phyloP scores from a whole-genome alignment of 2,329 filamentous ascomycete genomes.

The Arachnopeziza araneosa region DNA sequence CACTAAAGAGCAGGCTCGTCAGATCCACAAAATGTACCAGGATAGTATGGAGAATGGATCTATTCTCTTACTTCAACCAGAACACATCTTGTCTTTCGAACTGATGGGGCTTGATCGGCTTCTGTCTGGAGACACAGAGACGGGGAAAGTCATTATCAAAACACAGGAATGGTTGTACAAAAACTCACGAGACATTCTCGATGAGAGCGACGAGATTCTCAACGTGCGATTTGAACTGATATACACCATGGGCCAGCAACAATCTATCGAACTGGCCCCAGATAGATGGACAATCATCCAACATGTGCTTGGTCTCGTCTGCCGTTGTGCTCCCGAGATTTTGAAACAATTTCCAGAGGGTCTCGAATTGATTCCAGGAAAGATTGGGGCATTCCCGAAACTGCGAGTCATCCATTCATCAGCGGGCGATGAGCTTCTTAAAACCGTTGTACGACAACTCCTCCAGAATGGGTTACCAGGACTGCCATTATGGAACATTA shows the following conservation, averaged over 20 bases:
- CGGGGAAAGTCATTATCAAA: conserved; percentile 34
- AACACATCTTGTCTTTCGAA: conserved; percentile 59
- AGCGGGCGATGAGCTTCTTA: conserved; percentile 30
- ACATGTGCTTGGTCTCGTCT: conserved; percentile 42
- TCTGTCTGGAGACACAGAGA: conserved; percentile 25
- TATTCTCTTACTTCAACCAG: conserved; percentile 56
- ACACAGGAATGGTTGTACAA: conserved; percentile 42
- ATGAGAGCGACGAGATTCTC: conserved; percentile 62
- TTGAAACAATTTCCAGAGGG: conserved; percentile 31
- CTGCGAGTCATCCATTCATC: conserved; percentile 41
- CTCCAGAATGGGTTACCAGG: conserved; percentile 39
- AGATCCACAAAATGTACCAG: conserved; percentile 36
- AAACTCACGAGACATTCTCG: conserved; percentile 50
- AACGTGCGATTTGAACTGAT: conserved; percentile 55
- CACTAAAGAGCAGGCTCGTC: conserved; percentile 21
- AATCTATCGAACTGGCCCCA: conserved; percentile 45
- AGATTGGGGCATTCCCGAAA: conserved; percentile 39
- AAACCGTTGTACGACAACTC: conserved; percentile 35
- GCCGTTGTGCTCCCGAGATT: conserved; percentile 27
- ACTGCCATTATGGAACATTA: conserved; percentile 32
- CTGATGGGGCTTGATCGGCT: conserved; percentile 52
- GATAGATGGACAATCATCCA: conserved; percentile 53
- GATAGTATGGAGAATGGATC: conserved; percentile 47
- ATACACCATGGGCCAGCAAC: conserved; percentile 54
- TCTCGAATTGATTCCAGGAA: conserved; percentile 36